Percentiles rank a stretch among this genome's conserved stretches.
phyloP scores from a whole-genome alignment of 768 basidiomycete species.

The Podaxis sp. region DNA sequence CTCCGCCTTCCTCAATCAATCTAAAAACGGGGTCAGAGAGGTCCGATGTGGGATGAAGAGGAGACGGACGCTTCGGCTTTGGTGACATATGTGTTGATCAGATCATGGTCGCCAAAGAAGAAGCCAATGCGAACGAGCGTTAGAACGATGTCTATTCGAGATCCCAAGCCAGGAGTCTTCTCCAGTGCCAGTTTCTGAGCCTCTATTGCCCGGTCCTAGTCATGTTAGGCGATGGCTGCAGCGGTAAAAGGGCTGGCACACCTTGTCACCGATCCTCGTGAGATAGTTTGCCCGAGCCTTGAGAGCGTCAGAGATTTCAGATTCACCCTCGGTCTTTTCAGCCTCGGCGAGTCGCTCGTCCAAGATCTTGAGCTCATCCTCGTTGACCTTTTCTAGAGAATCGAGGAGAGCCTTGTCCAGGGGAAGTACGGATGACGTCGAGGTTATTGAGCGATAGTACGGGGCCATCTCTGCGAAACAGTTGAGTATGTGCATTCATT shows the following conservation, averaged over 20 bases:
- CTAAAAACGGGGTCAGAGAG: conserved; percentile 35
- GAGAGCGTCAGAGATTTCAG: conserved; percentile 87
- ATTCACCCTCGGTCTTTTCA: conserved; percentile 88
- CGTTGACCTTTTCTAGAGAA: conserved; percentile 68
- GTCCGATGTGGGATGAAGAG: neutral
- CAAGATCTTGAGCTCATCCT: conserved; percentile 67
- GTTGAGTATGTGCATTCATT: conserved; percentile 1
- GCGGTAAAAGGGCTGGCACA: conserved; percentile 34
- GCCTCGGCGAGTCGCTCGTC: conserved; percentile 84
- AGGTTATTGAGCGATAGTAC: conserved; percentile 64
- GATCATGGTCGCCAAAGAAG: conserved; percentile 79
- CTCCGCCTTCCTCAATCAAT: conserved; percentile 91
- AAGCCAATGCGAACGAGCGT: conserved; percentile 87
- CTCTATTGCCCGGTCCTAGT: conserved; percentile 74
- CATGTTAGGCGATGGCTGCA: neutral
- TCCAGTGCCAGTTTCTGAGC: conserved; percentile 84
- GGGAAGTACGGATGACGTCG: conserved; percentile 45
- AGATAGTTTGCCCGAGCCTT: conserved; percentile 83
- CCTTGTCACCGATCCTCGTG: conserved; percentile 85
- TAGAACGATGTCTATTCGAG: conserved; percentile 90
- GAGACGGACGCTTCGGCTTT: conserved; percentile 78
- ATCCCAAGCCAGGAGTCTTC: conserved; percentile 91
- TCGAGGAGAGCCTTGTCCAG: conserved; percentile 53
- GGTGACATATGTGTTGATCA: conserved; percentile 70
- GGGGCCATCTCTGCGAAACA: conserved; percentile 77